Percentiles rank a stretch among this genome's conserved stretches.
These are phyloP conservation scores for Calonectria henricotiae DNA, from an alignment of 2,329 filamentous ascomycete species.

Conservation along the genomic window DNA sequence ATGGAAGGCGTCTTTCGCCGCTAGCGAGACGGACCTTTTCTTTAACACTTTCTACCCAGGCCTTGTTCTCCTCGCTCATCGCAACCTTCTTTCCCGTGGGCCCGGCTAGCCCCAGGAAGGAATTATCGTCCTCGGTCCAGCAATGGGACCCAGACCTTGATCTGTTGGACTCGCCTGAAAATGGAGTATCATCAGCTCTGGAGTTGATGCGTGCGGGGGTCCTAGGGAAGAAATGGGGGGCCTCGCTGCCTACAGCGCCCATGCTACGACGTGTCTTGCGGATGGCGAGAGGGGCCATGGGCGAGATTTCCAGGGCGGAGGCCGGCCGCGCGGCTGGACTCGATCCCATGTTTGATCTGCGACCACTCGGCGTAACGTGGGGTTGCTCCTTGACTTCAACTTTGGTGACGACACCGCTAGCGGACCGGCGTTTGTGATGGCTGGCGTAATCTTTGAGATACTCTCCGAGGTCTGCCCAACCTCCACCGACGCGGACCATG, in stretches of 20 bases:
- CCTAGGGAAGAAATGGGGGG: constrained; percentile 58
- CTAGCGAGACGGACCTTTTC: constrained; percentile 83
- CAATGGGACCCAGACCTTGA: constrained; percentile 71
- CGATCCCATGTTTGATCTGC: constrained; percentile 57
- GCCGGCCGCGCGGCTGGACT: constrained; percentile 62
- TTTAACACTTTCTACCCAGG: constrained; percentile 89
- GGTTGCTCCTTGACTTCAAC: constrained; percentile 73
- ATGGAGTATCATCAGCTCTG: constrained; percentile 60
- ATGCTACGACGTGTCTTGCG: constrained; percentile 70
- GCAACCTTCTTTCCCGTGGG: constrained; percentile 76
- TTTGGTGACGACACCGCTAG: constrained; percentile 65
- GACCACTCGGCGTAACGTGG: constrained; percentile 51
- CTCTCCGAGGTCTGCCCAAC: constrained; percentile 97
- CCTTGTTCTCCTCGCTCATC: constrained; percentile 81
- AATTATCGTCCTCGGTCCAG: constrained; percentile 74
- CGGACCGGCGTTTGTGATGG: constrained; percentile 86
- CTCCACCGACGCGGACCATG: constrained; percentile 97
- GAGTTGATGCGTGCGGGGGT: constrained; percentile 62
- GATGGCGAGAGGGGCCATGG: constrained; percentile 68
- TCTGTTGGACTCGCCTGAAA: constrained; percentile 63
- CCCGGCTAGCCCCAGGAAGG: constrained; percentile 79
- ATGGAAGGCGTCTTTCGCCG: constrained; percentile 66
- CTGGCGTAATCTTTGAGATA: constrained; percentile 94
- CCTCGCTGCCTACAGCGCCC: constrained; percentile 57
- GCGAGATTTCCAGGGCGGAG: constrained; percentile 59